phyloP scores from a whole-genome alignment of 257 asterid species.

The Capsicum pubescens region DNA sequence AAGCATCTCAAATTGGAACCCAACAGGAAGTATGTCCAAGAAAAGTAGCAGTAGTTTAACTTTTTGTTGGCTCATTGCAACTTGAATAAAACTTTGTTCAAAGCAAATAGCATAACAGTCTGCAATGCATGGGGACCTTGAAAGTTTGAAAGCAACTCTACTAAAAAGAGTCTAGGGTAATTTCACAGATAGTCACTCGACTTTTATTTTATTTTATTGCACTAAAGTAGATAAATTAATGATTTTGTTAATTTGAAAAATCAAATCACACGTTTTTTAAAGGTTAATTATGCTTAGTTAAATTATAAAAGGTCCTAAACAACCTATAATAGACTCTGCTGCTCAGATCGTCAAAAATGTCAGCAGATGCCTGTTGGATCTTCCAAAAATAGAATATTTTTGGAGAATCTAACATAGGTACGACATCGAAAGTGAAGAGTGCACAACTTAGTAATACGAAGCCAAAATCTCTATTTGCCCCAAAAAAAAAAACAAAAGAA shows the following conservation, averaged over 20 bases:
- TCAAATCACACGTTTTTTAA: background rate
- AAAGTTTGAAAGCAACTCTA: background rate
- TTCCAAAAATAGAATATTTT: too few species aligned
- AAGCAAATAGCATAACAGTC: background rate
- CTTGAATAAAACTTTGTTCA: background rate
- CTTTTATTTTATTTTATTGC: too few species aligned
- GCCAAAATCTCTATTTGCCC: background rate
- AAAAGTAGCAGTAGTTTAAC: background rate
- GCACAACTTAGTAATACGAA: too few species aligned
- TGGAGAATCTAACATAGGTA: too few species aligned
- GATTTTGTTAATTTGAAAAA: background rate
- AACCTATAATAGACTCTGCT: background rate
- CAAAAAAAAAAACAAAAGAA: constrained; percentile 8
- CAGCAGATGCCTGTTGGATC: too few species aligned
- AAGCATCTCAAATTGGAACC: background rate
- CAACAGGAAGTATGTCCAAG: background rate
- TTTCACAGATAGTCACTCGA: too few species aligned
- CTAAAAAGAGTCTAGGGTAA: background rate
- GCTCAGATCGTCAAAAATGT: too few species aligned
- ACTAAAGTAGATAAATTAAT: too few species aligned
- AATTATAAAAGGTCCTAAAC: too few species aligned
- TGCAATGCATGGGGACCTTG: background rate
- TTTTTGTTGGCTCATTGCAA: background rate
- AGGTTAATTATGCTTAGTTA: too few species aligned
- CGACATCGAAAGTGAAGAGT: too few species aligned